These are phyloP conservation scores for Elongisporangium prolatum DNA, from an alignment of 352 stramenopile genomes.

Conservation along the genomic window DNA sequence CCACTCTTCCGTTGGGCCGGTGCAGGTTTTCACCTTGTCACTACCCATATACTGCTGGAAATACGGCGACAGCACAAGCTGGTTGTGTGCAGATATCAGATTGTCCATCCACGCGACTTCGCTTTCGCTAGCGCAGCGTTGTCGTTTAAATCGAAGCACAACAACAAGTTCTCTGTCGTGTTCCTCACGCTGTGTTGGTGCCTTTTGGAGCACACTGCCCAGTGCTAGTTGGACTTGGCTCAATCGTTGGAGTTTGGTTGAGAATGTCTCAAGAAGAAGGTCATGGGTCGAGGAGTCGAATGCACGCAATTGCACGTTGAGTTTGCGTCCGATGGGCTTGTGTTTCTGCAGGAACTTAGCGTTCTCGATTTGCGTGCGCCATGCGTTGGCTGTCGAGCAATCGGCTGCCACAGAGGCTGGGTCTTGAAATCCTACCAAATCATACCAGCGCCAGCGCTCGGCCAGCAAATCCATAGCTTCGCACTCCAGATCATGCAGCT, in stretches of 20 bases:
- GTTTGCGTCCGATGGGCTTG: slow-evolving; percentile 6
- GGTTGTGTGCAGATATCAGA: slow-evolving; percentile 13
- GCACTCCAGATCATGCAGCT: slow-evolving; percentile 6
- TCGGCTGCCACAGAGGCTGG: not conserved
- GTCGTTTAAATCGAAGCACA: slow-evolving; percentile 8
- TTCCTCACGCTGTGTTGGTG: not conserved
- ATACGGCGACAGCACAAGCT: slow-evolving; percentile 14
- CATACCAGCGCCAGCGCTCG: slow-evolving; percentile 3
- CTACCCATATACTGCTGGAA: slow-evolving; percentile 16
- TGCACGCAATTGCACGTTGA: slow-evolving; percentile 4
- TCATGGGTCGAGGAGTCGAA: slow-evolving; percentile 6
- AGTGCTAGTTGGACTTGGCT: slow-evolving; percentile 8
- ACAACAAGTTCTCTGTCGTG: slow-evolving; percentile 7
- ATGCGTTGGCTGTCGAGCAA: not conserved
- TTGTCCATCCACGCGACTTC: slow-evolving; percentile 12
- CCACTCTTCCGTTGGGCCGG: slow-evolving; percentile 1
- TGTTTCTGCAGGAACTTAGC: not conserved
- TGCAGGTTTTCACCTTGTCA: slow-evolving; percentile 4
- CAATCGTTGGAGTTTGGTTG: slow-evolving; percentile 3
- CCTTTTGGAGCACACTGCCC: slow-evolving; percentile 2
- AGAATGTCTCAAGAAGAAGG: slow-evolving; percentile 9
- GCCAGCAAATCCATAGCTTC: slow-evolving; percentile 1
- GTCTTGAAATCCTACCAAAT: slow-evolving; percentile 3
- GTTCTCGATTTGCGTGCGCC: not conserved
- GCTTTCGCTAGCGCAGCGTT: slow-evolving; percentile 8